phyloP scores from a whole-genome alignment of 176 grass and related monocot genomes.

The Canna indica region DNA sequence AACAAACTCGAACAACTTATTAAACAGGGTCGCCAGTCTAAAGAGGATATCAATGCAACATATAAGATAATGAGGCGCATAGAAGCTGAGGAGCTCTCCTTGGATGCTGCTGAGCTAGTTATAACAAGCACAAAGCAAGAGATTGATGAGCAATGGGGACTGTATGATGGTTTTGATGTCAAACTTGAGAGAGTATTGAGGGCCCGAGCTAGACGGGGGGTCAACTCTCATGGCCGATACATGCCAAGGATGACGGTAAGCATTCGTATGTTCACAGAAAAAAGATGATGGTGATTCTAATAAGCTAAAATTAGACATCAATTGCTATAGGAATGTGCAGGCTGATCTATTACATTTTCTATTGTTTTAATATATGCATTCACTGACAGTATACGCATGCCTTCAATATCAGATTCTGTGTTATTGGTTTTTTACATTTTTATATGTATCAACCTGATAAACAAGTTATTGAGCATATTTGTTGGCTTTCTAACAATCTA shows the following conservation, averaged over 20 bases:
- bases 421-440: too few species aligned
- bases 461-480: too few species aligned
- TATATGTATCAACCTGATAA: too few species aligned
- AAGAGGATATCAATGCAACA: constrained; percentile 72
- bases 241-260: constrained; percentile 97
- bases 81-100: constrained; percentile 74
- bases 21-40: constrained; percentile 76
- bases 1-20: constrained; percentile 92
- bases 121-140: constrained; percentile 96
- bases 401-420: too few species aligned
- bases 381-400: too few species aligned
- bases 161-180: constrained; percentile 91
- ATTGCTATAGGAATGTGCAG: too few species aligned
- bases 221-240: constrained; percentile 60
- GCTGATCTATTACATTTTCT: too few species aligned
- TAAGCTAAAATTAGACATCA: too few species aligned
- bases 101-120: constrained; percentile 82
- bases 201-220: constrained; percentile 40
- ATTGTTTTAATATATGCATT: too few species aligned
- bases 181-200: constrained; percentile 75
- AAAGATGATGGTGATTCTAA: not conserved
- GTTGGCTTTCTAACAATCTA: not conserved
- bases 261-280: not conserved
- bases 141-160: constrained; percentile 95
- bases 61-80: constrained; percentile 98